These are phyloP conservation scores for Lecanicillium sp. DNA, from an alignment of 2,329 filamentous ascomycete species.

Conservation along the genomic window DNA sequence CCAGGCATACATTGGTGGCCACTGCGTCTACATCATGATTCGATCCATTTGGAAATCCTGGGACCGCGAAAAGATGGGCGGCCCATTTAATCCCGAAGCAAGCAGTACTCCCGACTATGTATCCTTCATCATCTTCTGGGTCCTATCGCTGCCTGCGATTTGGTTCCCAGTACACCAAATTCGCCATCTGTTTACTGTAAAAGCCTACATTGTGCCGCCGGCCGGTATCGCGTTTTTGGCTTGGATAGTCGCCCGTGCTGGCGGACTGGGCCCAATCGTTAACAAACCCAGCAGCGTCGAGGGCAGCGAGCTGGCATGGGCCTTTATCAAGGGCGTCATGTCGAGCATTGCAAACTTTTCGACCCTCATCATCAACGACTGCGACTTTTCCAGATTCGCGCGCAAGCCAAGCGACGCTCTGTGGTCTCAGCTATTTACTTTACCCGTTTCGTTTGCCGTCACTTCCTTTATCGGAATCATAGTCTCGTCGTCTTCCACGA, in stretches of 20 bases:
- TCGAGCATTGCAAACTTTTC: conserved; percentile 84
- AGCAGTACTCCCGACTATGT: conserved; percentile 68
- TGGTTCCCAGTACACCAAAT: conserved; percentile 88
- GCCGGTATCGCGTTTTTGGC: conserved; percentile 80
- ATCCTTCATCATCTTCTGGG: conserved; percentile 84
- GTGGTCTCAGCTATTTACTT: conserved; percentile 71
- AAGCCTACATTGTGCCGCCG: conserved; percentile 73
- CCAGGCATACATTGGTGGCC: conserved; percentile 74
- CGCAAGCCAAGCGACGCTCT: conserved; percentile 68
- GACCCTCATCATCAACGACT: conserved; percentile 74
- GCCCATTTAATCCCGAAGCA: conserved; percentile 57
- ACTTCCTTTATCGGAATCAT: conserved; percentile 81
- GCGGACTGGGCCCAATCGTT: conserved; percentile 77
- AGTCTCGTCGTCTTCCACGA: conserved; percentile 62
- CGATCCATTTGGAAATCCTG: conserved; percentile 70
- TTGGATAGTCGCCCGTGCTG: conserved; percentile 75
- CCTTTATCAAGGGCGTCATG: conserved; percentile 80
- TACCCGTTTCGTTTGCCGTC: conserved; percentile 62
- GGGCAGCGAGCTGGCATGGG: conserved; percentile 70
- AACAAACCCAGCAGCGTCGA: conserved; percentile 53
- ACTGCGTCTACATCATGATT: conserved; percentile 86
- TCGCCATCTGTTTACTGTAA: conserved; percentile 83
- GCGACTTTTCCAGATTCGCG: conserved; percentile 81
- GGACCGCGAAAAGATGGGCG: conserved; percentile 51
- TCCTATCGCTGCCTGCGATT: conserved; percentile 70